Evolutionary conservation across 495 filamentous ascomycete species (phyloP).

Genomic region (Oidiodendron maius): DNA sequence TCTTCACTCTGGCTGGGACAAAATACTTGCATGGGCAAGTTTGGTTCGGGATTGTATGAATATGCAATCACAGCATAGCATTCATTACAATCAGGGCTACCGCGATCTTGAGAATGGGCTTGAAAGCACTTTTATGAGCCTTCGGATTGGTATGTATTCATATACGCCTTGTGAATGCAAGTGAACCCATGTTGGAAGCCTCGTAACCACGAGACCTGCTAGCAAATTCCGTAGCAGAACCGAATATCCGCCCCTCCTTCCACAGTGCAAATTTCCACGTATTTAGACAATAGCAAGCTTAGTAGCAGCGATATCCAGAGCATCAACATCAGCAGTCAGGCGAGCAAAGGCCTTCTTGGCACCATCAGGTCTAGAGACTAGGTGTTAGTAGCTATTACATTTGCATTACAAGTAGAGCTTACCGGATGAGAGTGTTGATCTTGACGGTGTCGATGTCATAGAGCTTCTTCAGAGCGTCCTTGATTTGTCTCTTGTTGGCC

Average conservation of each 20-base stretch:
- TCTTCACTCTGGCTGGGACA: no score
- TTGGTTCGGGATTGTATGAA: no score
- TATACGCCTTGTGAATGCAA: slow-evolving; percentile 26
- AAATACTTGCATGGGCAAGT: no score
- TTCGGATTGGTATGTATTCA: slow-evolving; percentile 23
- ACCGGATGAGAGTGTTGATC: slow-evolving; percentile 99
- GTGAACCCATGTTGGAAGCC: slow-evolving; percentile 6
- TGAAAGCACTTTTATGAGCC: slow-evolving; percentile 11
- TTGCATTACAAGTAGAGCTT: slow-evolving; percentile 23
- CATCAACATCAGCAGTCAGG: slow-evolving; percentile 92
- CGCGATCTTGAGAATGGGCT: no score
- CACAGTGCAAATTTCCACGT: slow-evolving; percentile 15
- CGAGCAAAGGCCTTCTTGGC: slow-evolving; percentile 97
- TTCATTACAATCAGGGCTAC: no score
- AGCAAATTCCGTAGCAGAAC: slow-evolving; percentile 15
- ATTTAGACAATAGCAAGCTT: slow-evolving; percentile 95
- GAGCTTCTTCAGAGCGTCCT: slow-evolving; percentile 95
- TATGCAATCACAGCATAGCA: no score
- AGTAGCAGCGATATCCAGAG: slow-evolving; percentile 97
- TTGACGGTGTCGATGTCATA: slow-evolving; percentile 98
- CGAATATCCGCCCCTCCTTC: slow-evolving; percentile 14
- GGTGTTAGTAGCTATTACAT: slow-evolving; percentile 9
- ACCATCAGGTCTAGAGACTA: slow-evolving; percentile 72
- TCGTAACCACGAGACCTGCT: slow-evolving; percentile 13
- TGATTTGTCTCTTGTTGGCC: slow-evolving; percentile 99